Evolutionary conservation across 225 moss, liverwort and hornwort species (phyloP), one percentile per base, ranked within the genome.

Genomic region (Pseudisothecium myosuroides): DNA sequence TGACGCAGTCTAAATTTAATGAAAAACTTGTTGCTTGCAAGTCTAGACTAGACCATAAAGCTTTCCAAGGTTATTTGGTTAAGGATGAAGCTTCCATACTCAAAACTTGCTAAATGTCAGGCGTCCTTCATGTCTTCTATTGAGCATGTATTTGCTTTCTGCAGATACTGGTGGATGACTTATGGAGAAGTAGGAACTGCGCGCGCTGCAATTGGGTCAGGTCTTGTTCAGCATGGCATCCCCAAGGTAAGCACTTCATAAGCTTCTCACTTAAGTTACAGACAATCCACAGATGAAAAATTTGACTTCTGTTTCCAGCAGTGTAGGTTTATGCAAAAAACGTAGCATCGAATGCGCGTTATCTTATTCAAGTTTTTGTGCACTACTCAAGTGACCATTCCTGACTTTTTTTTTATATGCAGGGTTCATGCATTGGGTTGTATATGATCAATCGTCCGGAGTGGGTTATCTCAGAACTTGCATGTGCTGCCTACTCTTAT

Each of bases 401-500:
- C 14, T 66, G 84, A 47, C 10, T 39, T 63, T 81, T 54, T 90
- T 66, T 76, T 59, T 63, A 77, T 34, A 52, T 82, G 75, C 92
- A 95, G 95, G 95, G 94, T 83, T 87, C 95, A 71, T 61, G 88
- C 89, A 82, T 99, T 75, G 98, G 98, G 85, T 87, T 99, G 81
- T 97, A 96, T 43, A 96, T 99, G 96, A 95, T 97, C 88, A 99
- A 97, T 85, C 95, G 95, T 85, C 93, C 97, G 26, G 98, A 99
- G 89, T 99, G 98, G 98, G 90, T 99, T 49, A 92, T 99, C 68
- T 82, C 93, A 81, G 98, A 99, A 88, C 94, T 95, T 55, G 98
- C 98, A 23, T 99, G 98, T 89, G 74, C 67, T 85, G 95, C 98
- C 47, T 99, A 92, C 86, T 97, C 97, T 58, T 97, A 95, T 71